Evolutionary conservation across 2,329 filamentous ascomycete genomes (phyloP).

Genomic region (Exophiala sideris): DNA sequence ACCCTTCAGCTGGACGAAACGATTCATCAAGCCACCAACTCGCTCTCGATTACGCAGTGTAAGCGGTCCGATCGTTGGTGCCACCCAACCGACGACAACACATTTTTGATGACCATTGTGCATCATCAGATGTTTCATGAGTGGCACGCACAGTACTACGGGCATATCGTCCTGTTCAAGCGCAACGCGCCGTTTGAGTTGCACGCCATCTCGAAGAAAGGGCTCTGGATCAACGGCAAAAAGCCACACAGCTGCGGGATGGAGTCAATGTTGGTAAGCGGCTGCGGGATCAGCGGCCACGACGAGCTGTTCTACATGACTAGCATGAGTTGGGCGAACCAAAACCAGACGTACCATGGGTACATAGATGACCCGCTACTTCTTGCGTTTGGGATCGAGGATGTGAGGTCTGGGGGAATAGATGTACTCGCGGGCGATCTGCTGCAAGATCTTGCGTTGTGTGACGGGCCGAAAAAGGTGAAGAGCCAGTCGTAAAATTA

Average conservation of each 20-base stretch:
- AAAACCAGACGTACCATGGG: conserved; percentile 51
- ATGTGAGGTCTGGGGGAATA: conserved; percentile 47
- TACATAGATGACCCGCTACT: conserved; percentile 57
- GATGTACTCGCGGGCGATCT: conserved; percentile 52
- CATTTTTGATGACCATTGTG: conserved; percentile 54
- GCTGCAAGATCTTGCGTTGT: conserved; percentile 42
- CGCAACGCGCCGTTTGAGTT: conserved; percentile 16
- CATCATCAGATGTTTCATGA: conserved; percentile 53
- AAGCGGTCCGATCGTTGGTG: conserved; percentile 47
- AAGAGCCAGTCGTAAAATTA: not conserved
- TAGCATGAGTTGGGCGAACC: conserved; percentile 53
- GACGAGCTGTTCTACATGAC: conserved; percentile 57
- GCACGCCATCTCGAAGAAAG: conserved; percentile 30
- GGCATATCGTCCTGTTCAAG: conserved; percentile 22
- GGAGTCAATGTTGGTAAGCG: conserved; percentile 5
- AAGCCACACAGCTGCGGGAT: conserved; percentile 15
- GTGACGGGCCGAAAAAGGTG: conserved; percentile 15
- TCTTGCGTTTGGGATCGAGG: conserved; percentile 56
- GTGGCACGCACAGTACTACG: conserved; percentile 37
- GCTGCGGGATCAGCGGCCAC: not conserved
- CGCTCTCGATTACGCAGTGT: conserved; percentile 55
- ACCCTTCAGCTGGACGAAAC: conserved; percentile 38
- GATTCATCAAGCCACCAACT: conserved; percentile 60
- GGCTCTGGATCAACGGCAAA: conserved; percentile 56
- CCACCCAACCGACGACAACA: conserved; percentile 44